phyloP scores from a whole-genome alignment of 208 protist species.

The Leishmania martiniquensis region DNA sequence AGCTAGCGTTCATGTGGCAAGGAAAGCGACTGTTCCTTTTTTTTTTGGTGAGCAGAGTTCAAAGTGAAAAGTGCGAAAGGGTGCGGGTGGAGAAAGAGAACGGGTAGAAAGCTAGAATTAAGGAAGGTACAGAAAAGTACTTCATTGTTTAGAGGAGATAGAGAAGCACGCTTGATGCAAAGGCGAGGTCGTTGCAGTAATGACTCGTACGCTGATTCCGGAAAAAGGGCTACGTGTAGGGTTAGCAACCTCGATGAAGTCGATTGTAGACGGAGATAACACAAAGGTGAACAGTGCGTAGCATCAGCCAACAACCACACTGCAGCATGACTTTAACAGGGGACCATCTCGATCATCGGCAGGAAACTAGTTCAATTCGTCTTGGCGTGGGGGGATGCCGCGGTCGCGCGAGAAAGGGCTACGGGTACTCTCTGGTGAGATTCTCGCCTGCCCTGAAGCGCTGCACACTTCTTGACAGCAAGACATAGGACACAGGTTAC shows the following conservation, averaged over 20 bases:
- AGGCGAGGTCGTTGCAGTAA: too few relatives aligned
- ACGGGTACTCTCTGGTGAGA: neutral
- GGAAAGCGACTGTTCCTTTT: too few relatives aligned
- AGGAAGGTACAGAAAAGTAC: neutral
- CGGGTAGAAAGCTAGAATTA: neutral
- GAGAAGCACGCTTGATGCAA: too few relatives aligned
- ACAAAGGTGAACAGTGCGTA: neutral
- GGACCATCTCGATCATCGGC: too few relatives aligned
- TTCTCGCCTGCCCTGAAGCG: slow-evolving; percentile 11
- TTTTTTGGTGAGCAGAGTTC: too few relatives aligned
- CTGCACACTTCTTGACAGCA: slow-evolving; percentile 43
- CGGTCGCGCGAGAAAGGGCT: neutral
- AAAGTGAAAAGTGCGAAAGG: neutral
- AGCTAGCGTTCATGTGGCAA: neutral
- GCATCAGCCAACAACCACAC: neutral
- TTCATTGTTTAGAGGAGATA: too few relatives aligned
- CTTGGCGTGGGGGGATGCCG: slow-evolving; percentile 4
- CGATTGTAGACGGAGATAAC: neutral
- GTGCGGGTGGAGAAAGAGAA: neutral
- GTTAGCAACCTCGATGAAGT: too few relatives aligned
- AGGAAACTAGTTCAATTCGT: neutral
- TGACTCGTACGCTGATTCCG: too few relatives aligned
- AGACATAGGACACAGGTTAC: slow-evolving; percentile 52
- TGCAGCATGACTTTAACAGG: too few relatives aligned
- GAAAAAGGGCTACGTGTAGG: neutral